These are phyloP conservation scores for Ophiostoma ulmi DNA, from an alignment of 2,329 filamentous ascomycete genomes.

Conservation along the genomic window DNA sequence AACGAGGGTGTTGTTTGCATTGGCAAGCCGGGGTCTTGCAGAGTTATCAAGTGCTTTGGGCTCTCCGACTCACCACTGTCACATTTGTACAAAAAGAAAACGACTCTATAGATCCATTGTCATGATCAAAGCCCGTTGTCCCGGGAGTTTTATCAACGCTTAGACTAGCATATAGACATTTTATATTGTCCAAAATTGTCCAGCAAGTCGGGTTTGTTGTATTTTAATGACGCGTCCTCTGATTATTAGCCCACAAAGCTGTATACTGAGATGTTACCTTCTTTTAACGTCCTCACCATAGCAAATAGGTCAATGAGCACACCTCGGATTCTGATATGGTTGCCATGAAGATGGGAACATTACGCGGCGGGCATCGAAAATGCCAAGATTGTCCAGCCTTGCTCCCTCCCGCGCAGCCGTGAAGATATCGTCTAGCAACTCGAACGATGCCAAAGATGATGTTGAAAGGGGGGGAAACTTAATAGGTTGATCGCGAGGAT, in stretches of 20 bases:
- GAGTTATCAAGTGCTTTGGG: background rate
- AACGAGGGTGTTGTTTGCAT: background rate
- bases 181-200: background rate
- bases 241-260: background rate
- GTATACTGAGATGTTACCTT: background rate
- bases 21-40: background rate
- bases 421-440: background rate
- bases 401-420: background rate
- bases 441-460: background rate
- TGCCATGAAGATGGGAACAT: constrained; percentile 8
- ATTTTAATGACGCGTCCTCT: constrained; percentile 8
- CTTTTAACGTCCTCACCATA: background rate
- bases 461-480: background rate
- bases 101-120: background rate
- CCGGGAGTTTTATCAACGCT: background rate
- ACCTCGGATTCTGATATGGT: background rate
- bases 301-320: background rate
- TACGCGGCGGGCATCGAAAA: background rate
- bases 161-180: background rate
- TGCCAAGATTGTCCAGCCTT: background rate
- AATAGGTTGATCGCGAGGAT: background rate
- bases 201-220: background rate
- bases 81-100: background rate
- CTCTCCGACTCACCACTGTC: background rate
- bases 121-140: background rate